Base-by-base conservation (phyloP, 768 basidiomycete species). In the Hygrocybe coccinea region DNA sequence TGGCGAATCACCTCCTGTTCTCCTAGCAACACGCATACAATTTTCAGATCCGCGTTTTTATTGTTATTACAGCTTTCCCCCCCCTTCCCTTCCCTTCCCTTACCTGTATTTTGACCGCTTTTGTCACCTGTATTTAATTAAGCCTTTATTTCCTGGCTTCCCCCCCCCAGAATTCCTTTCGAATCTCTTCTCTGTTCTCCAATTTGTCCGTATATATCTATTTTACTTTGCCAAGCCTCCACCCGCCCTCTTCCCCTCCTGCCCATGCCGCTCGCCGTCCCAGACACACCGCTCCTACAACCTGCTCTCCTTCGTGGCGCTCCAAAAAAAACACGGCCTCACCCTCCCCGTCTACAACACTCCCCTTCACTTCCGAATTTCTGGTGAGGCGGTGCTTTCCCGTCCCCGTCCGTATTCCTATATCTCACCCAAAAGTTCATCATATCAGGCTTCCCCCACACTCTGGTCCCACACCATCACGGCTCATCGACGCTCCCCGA, bases 301-400 rank as follows among this genome's bases (percentile, higher is more conserved):
- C 49, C 47, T 45, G 49, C 34, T 36, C 3, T 25, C 25, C 36
- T 55, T n/a, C 49, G 5, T 14, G 14, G 25, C n/a, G n/a, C n/a
- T n/a, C n/a, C n/a, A 59, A 64, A 53, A 66, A 46, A 29, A 15
- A 36, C 50, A 22, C 54, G 52, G 21, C 38, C 52, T 56, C 75
- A 75, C 59, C 78, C 78, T 47, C 75, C 77, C 15, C 79, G 80
- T 44, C 73, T 84, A 36, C 82, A 82, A 53, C 80, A 82, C 51
- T 83, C 85, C 5, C 85, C 85, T 8, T 87, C 86, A 11, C 75
- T 87, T 61, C 86, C 86, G 8, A 86, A 87, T 65, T 74, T 87
- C 59, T 81, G 84, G 85, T 85, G 47, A 56, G 75, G 54, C 29
- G 43, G 21, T 38, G n/a, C 19, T 38, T 5, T 33, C 19, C 52